Percentiles rank a stretch among this genome's conserved stretches.
These are phyloP conservation scores for Larix kaempferi DNA, from an alignment of 75 land plant genomes.

Conservation along the genomic window DNA sequence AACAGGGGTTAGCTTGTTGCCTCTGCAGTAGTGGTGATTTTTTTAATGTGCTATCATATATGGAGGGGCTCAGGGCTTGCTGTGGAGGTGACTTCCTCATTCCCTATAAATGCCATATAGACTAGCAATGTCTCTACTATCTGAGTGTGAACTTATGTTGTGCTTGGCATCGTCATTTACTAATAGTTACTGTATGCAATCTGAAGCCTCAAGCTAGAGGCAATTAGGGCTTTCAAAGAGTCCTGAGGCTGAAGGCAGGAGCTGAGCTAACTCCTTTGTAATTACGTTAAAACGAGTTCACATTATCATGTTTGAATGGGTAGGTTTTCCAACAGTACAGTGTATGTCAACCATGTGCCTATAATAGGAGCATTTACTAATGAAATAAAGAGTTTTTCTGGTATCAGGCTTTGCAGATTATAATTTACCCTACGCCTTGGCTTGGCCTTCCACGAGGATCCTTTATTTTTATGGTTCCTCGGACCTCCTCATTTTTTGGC, in stretches of 20 bases:
- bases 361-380: neutral
- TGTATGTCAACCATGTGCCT: neutral
- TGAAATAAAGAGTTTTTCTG: neutral
- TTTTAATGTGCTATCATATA: too few relatives aligned
- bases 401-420: neutral
- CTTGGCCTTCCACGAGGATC: neutral
- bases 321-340: neutral
- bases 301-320: neutral
- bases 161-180: neutral
- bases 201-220: neutral
- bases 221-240: neutral
- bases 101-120: neutral
- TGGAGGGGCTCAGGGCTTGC: too few relatives aligned
- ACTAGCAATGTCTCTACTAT: neutral
- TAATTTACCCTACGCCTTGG: neutral
- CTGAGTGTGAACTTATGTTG: neutral
- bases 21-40: too few relatives aligned
- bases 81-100: too few relatives aligned
- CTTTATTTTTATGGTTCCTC: neutral
- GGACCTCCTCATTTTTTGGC: neutral
- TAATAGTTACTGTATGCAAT: neutral
- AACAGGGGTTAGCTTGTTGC: too few relatives aligned
- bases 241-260: neutral
- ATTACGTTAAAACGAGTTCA: neutral
- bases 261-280: neutral